phyloP scores from a whole-genome alignment of 371 early-diverging fungal species.

The Globomyces sp. region DNA sequence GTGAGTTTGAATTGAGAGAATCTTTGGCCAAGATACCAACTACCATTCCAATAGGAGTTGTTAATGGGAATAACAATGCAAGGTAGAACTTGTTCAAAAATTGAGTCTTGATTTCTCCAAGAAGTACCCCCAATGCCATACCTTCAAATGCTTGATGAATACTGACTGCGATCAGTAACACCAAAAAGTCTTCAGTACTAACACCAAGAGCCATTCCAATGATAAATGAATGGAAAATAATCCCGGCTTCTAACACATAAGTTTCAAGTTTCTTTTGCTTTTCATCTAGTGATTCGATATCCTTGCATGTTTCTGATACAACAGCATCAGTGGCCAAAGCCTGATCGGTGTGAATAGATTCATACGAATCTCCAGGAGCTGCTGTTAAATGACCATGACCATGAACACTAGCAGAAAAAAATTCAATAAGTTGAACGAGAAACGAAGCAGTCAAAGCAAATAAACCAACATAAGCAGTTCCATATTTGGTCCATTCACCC shows the following conservation, averaged over 20 bases:
- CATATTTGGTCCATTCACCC: constrained; percentile 21
- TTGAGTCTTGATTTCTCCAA: too few species aligned
- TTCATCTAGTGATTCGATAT: background rate
- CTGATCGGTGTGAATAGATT: too few species aligned
- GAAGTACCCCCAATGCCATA: constrained; percentile 54
- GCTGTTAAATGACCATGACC: background rate
- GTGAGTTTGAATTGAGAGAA: constrained; percentile 56
- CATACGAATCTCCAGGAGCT: too few species aligned
- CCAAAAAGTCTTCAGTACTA: constrained; percentile 59
- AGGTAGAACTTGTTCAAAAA: constrained; percentile 17
- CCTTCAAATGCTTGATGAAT: constrained; percentile 95
- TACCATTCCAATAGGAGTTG: constrained; percentile 75
- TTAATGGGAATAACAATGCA: constrained; percentile 54
- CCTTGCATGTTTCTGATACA: too few species aligned
- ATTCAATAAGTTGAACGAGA: constrained; percentile 30
- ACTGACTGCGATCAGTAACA: constrained; percentile 75
- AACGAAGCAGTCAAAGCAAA: constrained; percentile 35
- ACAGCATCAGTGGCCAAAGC: too few species aligned
- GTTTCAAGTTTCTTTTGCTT: constrained; percentile 17
- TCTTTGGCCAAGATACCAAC: constrained; percentile 70
- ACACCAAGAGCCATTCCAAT: constrained; percentile 81
- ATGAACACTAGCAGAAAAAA: constrained; percentile 1
- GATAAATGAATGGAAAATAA: constrained; percentile 82
- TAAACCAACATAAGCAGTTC: constrained; percentile 30
- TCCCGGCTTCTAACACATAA: constrained; percentile 78